Evolutionary conservation across 1,284 basidiomycete species (phyloP), one percentile per base, ranked within the genome.

Genomic region (Malassezia cuniculi): DNA sequence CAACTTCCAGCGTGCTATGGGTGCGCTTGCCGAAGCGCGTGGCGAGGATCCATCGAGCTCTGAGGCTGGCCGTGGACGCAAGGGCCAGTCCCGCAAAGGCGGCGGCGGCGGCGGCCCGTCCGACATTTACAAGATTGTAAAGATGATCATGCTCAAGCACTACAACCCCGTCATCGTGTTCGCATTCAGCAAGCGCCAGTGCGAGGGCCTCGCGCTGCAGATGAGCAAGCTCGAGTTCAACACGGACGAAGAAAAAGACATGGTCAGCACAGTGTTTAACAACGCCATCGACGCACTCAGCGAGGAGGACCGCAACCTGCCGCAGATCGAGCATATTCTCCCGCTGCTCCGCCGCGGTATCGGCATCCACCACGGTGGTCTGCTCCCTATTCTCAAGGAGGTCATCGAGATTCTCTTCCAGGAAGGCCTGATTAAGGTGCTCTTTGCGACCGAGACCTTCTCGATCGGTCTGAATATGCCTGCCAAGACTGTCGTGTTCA

Each of bases 391-490:
- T 52, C 75, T 99, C 37, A 99, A 99, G 68, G 93, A 99, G 67
- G 89, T 95, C 34, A 95, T 99, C 68, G 93, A 99, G 70, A 94
- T 99, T 50, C 75, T 99, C 22, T 99, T 99, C 74, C 90, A 97
- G 65, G 93, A 97, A 64, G 90, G 93, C n/a, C 74, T 97, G 37
- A 87, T 97, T 73, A 99, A 97, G 69, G 87, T 89, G 16, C 77
- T 99, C 26, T 99, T 97, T 60, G 93, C 93, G 2, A 99, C 93
- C 0, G 93, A 99, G 70, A 99, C 93, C 0, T 99, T 99, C 72
- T 94, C 89, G 4, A 99, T 99, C 55, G 90, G 93, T 40, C 74
- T 99, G 36, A 99, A 99, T 71, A 99, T 99, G 93, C 93, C 93
- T 9, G 93, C 93, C 24, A 95, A 94, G 73, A 97, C 93, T 6